Conservation (phyloP, 1,139 yeast genomes). For the Chernovozyma aurita region DNA sequence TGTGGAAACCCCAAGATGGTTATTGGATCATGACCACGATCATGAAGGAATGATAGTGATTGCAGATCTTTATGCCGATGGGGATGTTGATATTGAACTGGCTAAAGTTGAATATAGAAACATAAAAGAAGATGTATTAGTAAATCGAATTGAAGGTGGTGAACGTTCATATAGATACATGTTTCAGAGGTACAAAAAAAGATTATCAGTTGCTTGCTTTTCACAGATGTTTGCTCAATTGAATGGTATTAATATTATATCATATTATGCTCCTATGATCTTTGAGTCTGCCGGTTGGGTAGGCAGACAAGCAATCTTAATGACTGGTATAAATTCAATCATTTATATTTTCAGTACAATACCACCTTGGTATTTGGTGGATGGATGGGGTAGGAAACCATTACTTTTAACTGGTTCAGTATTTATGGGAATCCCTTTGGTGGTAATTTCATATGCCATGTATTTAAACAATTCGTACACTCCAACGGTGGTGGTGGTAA, state of each 20-base stretch:
- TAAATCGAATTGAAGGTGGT: slow-evolving; percentile 71
- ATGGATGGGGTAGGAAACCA: slow-evolving; percentile 87
- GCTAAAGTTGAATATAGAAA: slow-evolving; percentile 55
- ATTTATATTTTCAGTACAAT: slow-evolving; percentile 72
- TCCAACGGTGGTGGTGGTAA: slow-evolving; percentile 66
- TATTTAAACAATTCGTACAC: slow-evolving; percentile 56
- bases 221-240: slow-evolving; percentile 90
- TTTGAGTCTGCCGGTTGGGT: slow-evolving; percentile 95
- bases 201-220: slow-evolving; percentile 87
- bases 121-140: slow-evolving; percentile 46
- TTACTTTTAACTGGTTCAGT: slow-evolving; percentile 73
- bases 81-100: slow-evolving; percentile 52
- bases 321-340: slow-evolving; percentile 88
- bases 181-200: slow-evolving; percentile 55
- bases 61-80: slow-evolving; percentile 43
- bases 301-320: slow-evolving; percentile 80
- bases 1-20: slow-evolving; percentile 89
- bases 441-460: slow-evolving; percentile 63
- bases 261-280: slow-evolving; percentile 90
- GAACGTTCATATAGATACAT: slow-evolving; percentile 64
- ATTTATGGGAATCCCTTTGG: slow-evolving; percentile 70
- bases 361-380: slow-evolving; percentile 91
- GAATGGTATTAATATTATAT: slow-evolving; percentile 88
- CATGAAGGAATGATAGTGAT: slow-evolving; percentile 67
- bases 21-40: slow-evolving; percentile 82